Percentiles rank a stretch among this genome's conserved stretches.
Evolutionary conservation across 2,329 filamentous ascomycete genomes (phyloP).

Genomic region (Alternaria burnsii): DNA sequence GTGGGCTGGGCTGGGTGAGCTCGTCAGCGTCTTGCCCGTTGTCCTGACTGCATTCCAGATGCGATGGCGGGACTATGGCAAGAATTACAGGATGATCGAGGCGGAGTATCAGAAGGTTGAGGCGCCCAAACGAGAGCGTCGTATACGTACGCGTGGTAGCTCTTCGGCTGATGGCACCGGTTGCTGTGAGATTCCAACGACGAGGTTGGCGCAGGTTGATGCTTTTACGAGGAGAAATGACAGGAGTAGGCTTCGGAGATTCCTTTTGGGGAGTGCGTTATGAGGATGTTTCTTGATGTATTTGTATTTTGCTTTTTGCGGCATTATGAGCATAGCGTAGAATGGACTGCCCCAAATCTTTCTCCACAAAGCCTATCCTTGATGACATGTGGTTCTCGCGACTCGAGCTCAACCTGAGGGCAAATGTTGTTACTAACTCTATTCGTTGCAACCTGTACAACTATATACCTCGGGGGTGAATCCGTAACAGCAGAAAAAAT

Average conservation of each 20-base stretch:
- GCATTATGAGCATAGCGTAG: neutral
- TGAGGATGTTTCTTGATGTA: neutral
- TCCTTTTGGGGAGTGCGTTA: neutral
- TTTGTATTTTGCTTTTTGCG: neutral
- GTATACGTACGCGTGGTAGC: neutral
- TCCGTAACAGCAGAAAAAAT: neutral
- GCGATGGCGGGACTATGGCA: slow-evolving; percentile 47
- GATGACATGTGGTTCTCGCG: neutral
- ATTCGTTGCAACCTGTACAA: neutral
- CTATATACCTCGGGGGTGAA: neutral
- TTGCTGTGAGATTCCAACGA: slow-evolving; percentile 7
- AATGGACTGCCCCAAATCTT: neutral
- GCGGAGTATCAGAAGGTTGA: slow-evolving; percentile 19
- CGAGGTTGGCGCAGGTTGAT: slow-evolving; percentile 10
- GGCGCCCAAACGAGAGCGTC: slow-evolving; percentile 9
- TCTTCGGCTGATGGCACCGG: slow-evolving; percentile 8
- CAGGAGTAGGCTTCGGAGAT: neutral
- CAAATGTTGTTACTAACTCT: neutral
- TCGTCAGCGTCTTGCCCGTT: slow-evolving; percentile 78
- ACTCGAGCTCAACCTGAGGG: neutral
- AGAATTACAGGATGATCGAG: slow-evolving; percentile 28
- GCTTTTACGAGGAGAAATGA: slow-evolving; percentile 6
- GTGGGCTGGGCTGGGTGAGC: slow-evolving; percentile 74
- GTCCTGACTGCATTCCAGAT: slow-evolving; percentile 65
- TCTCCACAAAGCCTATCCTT: neutral